Conservation (phyloP, 1,284 basidiomycete species). For the Heterobasidion occidentale region DNA sequence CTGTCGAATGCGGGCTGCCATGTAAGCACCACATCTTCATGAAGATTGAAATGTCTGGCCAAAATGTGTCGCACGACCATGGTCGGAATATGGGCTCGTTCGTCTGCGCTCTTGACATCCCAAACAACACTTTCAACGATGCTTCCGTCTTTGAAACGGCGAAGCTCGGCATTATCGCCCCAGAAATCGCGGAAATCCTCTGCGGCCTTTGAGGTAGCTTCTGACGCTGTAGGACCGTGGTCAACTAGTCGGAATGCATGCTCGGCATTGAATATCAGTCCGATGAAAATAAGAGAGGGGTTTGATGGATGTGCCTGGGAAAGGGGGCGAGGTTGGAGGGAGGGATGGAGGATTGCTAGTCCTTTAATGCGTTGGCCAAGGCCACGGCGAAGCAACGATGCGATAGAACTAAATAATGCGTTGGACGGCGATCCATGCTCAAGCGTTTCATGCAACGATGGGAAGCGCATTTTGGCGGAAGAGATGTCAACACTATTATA, state of each 20-base stretch:
- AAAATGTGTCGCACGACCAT: conserved; percentile 75
- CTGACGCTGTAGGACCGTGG: conserved; percentile 75
- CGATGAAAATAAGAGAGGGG: conserved; percentile 50
- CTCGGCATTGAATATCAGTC: conserved; percentile 65
- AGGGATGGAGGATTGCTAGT: conserved; percentile 47
- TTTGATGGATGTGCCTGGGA: conserved; percentile 44
- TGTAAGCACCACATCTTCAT: conserved; percentile 38
- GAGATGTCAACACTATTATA: conserved; percentile 53
- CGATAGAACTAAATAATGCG: conserved; percentile 49
- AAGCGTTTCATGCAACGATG: conserved; percentile 36
- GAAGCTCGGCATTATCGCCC: conserved; percentile 88
- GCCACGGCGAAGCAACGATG: conserved; percentile 51
- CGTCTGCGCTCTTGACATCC: conserved; percentile 69
- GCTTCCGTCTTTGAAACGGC: conserved; percentile 95
- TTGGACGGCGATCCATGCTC: conserved; percentile 57
- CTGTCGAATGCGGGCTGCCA: conserved; percentile 62
- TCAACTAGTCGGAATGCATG: conserved; percentile 82
- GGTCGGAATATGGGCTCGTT: conserved; percentile 72
- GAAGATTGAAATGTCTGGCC: conserved; percentile 64
- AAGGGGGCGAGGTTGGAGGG: conserved; percentile 32
- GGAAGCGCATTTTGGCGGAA: conserved; percentile 36
- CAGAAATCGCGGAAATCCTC: conserved; percentile 79
- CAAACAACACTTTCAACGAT: conserved; percentile 95
- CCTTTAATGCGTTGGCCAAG: conserved; percentile 64
- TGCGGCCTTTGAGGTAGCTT: conserved; percentile 41